These are phyloP conservation scores for Ilex paraguariensis DNA, from an alignment of 305 asterid genomes.

Conservation along the genomic window DNA sequence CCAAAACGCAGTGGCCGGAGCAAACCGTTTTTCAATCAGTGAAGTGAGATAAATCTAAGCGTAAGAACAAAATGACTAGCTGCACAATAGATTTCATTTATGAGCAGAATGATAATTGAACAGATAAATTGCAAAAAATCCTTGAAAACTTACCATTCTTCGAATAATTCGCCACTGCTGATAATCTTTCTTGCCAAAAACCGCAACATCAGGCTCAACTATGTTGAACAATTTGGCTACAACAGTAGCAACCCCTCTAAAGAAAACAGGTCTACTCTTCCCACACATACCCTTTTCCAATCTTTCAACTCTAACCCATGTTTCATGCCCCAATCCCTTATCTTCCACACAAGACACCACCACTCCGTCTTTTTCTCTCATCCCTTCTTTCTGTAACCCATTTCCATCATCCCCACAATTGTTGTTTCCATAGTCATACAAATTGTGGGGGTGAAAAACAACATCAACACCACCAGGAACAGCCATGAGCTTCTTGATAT, in stretches of 20 bases:
- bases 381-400: slow-evolving; percentile 7
- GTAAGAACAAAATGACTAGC: no score
- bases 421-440: slow-evolving; percentile 55
- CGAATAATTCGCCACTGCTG: slow-evolving; percentile 84
- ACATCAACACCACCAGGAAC: slow-evolving; percentile 67
- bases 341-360: slow-evolving; percentile 62
- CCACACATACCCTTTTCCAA: slow-evolving; percentile 92
- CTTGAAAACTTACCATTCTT: slow-evolving; percentile 55
- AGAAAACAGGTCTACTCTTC: slow-evolving; percentile 79
- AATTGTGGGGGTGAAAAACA: slow-evolving; percentile 68
- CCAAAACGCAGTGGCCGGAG: no score
- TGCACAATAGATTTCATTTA: no score
- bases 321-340: slow-evolving; percentile 67
- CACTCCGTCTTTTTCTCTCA: slow-evolving; percentile 23
- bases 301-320: slow-evolving; percentile 77
- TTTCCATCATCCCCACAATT: neutral
- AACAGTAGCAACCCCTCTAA: slow-evolving; percentile 90
- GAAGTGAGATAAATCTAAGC: no score
- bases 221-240: slow-evolving; percentile 83
- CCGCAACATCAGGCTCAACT: slow-evolving; percentile 91
- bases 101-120: no score
- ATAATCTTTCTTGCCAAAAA: slow-evolving; percentile 98
- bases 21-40: no score
- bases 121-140: no score
- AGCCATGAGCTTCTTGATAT: slow-evolving; percentile 49